Evolutionary conservation across 2,329 filamentous ascomycete genomes (phyloP).

Genomic region (Elsinoe necatrix): DNA sequence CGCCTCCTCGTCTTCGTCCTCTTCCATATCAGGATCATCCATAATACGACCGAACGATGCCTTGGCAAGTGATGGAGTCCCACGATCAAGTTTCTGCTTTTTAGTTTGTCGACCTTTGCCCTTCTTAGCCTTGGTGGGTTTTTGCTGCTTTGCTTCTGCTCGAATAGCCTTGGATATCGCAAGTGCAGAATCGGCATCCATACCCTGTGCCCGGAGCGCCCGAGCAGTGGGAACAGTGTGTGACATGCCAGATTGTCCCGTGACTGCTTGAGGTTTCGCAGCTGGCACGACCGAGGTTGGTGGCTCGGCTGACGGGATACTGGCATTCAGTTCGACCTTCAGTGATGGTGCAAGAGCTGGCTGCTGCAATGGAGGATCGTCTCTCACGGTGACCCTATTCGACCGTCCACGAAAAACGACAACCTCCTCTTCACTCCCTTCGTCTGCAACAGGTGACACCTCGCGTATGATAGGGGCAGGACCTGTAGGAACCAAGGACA

Average conservation of each 20-base stretch:
- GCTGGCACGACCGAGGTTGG: not conserved
- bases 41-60: not conserved
- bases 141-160: not conserved
- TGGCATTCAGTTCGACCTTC: too few relatives aligned
- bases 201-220: not conserved
- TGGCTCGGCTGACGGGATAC: not conserved
- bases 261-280: not conserved
- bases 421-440: constrained; percentile 60
- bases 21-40: constrained; percentile 12
- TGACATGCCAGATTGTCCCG: not conserved
- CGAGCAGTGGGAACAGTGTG: not conserved
- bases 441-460: not conserved
- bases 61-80: not conserved
- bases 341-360: not conserved
- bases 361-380: constrained; percentile 22
- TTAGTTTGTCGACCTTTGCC: constrained; percentile 17
- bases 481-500: constrained; percentile 20
- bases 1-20: constrained; percentile 43
- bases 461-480: not conserved
- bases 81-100: constrained; percentile 24
- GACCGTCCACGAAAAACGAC: constrained; percentile 56
- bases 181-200: not conserved
- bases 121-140: constrained; percentile 17
- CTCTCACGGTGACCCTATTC: constrained; percentile 22
- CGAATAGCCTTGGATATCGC: not conserved